Percentiles rank a stretch among this genome's conserved stretches.
Evolutionary conservation across 208 protist species (phyloP).

Genomic region (Vickermania ingenoplastis): DNA sequence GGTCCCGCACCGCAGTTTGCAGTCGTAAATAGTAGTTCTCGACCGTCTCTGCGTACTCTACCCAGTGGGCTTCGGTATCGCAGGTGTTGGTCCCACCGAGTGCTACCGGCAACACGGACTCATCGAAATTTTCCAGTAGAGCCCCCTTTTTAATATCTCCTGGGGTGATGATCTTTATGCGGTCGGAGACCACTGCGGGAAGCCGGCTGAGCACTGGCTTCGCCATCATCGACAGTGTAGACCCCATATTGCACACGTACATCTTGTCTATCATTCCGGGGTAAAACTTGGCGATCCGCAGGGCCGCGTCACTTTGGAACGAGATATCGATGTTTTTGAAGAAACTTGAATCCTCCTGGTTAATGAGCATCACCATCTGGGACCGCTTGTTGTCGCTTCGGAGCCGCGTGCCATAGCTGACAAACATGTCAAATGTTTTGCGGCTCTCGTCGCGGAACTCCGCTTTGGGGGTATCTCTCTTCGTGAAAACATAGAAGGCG

Average conservation of each 20-base stretch:
- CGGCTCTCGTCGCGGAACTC: conserved; percentile 31
- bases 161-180: conserved; percentile 56
- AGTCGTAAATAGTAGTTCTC: conserved; percentile 39
- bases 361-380: conserved; percentile 64
- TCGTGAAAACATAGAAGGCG: conserved; percentile 45
- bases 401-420: conserved; percentile 63
- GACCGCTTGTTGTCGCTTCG: conserved; percentile 44
- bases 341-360: conserved; percentile 64
- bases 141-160: conserved; percentile 39
- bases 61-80: conserved; percentile 40
- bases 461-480: conserved; percentile 33
- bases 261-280: conserved; percentile 63
- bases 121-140: conserved; percentile 51
- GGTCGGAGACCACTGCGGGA: conserved; percentile 50
- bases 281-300: conserved; percentile 73
- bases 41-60: conserved; percentile 25
- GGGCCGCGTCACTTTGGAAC: conserved; percentile 60
- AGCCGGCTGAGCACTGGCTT: conserved; percentile 66
- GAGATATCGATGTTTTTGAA: conserved; percentile 66
- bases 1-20: conserved; percentile 22
- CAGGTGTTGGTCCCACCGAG: conserved; percentile 66
- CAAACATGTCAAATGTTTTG: conserved; percentile 62
- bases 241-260: conserved; percentile 73
- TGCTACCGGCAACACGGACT: conserved; percentile 35
- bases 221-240: conserved; percentile 29